Base-by-base conservation (phyloP, 2,329 filamentous ascomycete genomes). In the Thermoascus crustaceus region DNA sequence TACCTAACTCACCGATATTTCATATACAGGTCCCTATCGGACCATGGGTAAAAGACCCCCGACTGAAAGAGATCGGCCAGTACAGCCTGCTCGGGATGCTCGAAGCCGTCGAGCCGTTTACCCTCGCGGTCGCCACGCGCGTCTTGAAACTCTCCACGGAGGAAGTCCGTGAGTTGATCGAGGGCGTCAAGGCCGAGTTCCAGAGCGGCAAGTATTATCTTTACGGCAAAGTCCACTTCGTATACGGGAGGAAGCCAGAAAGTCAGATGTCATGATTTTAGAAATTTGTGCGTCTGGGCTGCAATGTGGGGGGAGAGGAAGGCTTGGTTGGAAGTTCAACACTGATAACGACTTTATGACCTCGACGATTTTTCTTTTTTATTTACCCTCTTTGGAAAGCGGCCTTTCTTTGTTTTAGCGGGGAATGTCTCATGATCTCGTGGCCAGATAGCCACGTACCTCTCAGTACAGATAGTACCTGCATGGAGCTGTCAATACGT, bases 31-130 rank as follows among this genome's bases (percentile, higher is more conserved):
- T 55, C 2, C 52, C 52, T 2, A 37, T 60, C 10, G 56, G 55
- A 2, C 35, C 47, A 5, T 60, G 56, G 57, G 44, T 50, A 1
- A 53, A 43, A 27, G 51, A 58, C 25, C 38, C 42, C 8, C 21
- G 40, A 5, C 38, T 57, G 22, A 55, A 58, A 34, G 45, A 55
- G 32, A 48, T 74, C 1, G 73, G 72, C 1, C 41, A 44, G n/a
- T 49, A 38, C n/a, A 34, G 47, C 6, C 44, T 43, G 21, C 22
- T 35, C 4, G 40, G 48, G 7, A 37, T 50, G 21, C 37, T 37
- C 18, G 42, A 50, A 27, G 44, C 49, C 11, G 34, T 55, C 5
- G 47, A 53, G 23, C 42, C 45, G 2, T 47, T 47, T 18, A 49
- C 49, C 3, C 39, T 54, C 32, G 35, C 37, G 3, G 14, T 52